Conservation (phyloP, 2,329 filamentous ascomycete genomes). For the Colletotrichum graminicola region DNA sequence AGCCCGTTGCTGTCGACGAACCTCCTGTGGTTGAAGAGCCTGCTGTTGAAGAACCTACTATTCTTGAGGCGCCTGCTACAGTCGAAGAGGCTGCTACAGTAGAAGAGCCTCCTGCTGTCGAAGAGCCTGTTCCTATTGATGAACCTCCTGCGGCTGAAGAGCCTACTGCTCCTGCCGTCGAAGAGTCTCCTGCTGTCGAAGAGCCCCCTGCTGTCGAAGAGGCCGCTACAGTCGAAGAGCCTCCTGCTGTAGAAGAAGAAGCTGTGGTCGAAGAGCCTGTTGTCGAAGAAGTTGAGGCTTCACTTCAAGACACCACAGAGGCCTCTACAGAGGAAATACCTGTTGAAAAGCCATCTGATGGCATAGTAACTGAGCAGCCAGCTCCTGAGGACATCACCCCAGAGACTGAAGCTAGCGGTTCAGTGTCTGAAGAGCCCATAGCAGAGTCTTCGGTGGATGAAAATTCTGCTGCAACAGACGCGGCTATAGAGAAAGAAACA, state of each 20-base stretch:
- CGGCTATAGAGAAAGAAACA: background rate
- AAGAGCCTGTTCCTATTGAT: background rate
- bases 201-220: background rate
- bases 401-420: background rate
- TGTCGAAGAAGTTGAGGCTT: slow-evolving; percentile 3
- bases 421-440: background rate
- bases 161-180: slow-evolving; percentile 9
- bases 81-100: background rate
- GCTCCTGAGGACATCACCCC: background rate
- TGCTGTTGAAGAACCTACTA: background rate
- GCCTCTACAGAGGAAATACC: background rate
- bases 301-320: background rate
- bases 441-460: background rate
- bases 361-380: slow-evolving; percentile 29
- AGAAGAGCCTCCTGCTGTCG: background rate
- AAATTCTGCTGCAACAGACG: background rate
- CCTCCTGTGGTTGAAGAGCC: background rate
- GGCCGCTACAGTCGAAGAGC: background rate
- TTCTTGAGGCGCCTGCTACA: background rate
- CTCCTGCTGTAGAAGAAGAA: background rate
- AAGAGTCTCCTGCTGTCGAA: background rate
- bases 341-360: background rate
- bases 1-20: slow-evolving; percentile 29
- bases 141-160: background rate
- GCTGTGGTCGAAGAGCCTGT: background rate